Base-by-base conservation (phyloP, 2,329 filamentous ascomycete species). In the Microthyrium microscopicum region DNA sequence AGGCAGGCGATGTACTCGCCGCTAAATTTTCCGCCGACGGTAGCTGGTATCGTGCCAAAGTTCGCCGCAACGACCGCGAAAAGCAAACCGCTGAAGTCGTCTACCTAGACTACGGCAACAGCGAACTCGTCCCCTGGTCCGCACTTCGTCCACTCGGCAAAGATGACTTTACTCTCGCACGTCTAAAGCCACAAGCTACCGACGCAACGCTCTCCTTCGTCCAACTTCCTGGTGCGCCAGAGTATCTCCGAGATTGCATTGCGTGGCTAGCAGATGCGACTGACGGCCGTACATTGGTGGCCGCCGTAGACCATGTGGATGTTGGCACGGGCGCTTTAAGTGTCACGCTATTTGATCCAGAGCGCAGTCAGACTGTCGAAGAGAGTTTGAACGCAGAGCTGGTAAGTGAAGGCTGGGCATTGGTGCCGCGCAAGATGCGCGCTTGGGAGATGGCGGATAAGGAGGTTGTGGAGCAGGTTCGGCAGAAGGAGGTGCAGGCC, bases 61-160 rank as follows among this genome's bases (percentile, higher is more conserved):
- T 98, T 40, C 77, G 85, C 40, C 75, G 85, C 51, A 94, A 95
- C 56, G 89, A 98, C 60, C 83, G 89, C 40, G 70, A 85, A 6
- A 77, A 76, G 48, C 83, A 68, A 67, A 73, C 80, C 46, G 77
- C 84, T 17, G 89, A 98, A 56, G 77, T 98, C 18, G 61, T 91
- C 29, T 98, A 93, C 58, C 73, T 98, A 41, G 89, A 98, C 61
- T 98, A 91, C 56, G 89, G 89, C 46, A 98, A 98, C 66, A 77
- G 72, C 35, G 89, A 98, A 58, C 77, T 75, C 50, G 66, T 92
- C 37, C 71, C 85, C 0, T 98, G 87, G 84, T 69, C 73, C 17
- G 68, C 71, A 43, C 72, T 98, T 27, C 79, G 89, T 19, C 66
- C 83, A n/a, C 69, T 98, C 31, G 70, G 75, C 32, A 73, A 82